Evolutionary conservation across 1,284 basidiomycete genomes (phyloP), one percentile per base, ranked within the genome.

Genomic region (Leccinum pachyderme): DNA sequence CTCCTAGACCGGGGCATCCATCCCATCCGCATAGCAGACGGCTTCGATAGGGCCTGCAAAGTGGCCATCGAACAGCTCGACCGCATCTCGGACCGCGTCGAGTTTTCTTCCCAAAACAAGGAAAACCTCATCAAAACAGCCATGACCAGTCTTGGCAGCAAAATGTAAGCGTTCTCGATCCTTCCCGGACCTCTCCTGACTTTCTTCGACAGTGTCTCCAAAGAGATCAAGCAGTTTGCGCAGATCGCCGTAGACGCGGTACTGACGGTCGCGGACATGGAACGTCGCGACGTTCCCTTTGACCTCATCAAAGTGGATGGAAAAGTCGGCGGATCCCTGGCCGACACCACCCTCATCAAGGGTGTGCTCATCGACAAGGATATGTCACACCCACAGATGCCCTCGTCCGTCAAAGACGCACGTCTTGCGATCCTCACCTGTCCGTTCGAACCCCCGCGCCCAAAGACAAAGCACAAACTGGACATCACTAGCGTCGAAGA

Each of bases 381-480:
- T 77, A 95, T 99, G 88, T 98, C 95, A 24, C 96, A 99, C 70
- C 92, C 96, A 8, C 95, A 98, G 75, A 99, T 99, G 96, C 96
- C 96, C 9, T 85, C 84, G 56, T 81, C 78, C 46, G 87, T 99
- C 62, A 82, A 80, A 63, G 91, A 99, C 71, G 96, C 97, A 57
- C 88, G 88, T 63, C 81, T 99, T 57, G 96, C 96, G 54, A 99
- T 99, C 70, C 84, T 99, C 51, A 99, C 96, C 47, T 99, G 97
- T 75, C 95, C 96, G 22, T 98, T 99, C 69, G 96, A 99, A 73
- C 96, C 96, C 9, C 96, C 97, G 12, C 88, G 97, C 37, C 96
- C 96, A 49, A 99, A 99, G 81, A 99, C 96, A 22, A 99, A 99
- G 79, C 96, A 99, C 76, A 96, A 99, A 76, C 80, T 99, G 47